These are phyloP conservation scores for Pleodorina starrii DNA, from an alignment of 139 green algal genomes.

Conservation along the genomic window DNA sequence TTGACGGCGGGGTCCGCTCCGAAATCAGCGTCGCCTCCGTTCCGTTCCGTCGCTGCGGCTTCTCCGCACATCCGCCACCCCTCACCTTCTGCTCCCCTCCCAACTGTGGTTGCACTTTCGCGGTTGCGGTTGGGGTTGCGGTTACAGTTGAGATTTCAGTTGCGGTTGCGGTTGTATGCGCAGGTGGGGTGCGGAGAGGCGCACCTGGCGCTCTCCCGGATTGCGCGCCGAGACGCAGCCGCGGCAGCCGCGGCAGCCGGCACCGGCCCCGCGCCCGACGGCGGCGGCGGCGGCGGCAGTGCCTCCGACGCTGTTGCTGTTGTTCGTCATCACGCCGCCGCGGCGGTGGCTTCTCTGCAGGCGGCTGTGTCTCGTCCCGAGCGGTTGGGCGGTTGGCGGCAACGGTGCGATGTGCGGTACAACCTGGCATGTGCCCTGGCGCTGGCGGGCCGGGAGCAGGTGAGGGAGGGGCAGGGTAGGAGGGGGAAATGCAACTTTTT, in stretches of 20 bases:
- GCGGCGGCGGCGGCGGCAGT: background rate
- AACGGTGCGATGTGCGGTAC: constrained; percentile 70
- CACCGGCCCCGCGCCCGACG: background rate
- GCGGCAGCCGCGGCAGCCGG: background rate
- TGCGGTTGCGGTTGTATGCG: too few relatives aligned
- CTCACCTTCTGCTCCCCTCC: too few relatives aligned
- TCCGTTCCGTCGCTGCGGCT: too few relatives aligned
- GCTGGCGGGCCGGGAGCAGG: constrained; percentile 39
- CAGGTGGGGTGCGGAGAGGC: constrained; percentile 62
- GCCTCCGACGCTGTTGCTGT: background rate
- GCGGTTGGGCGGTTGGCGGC: constrained; percentile 57
- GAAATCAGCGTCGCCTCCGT: too few relatives aligned
- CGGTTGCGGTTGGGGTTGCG: too few relatives aligned
- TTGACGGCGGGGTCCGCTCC: too few relatives aligned
- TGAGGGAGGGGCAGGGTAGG: background rate
- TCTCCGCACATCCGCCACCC: too few relatives aligned
- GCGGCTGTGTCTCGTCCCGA: constrained; percentile 58
- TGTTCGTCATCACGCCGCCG: constrained; percentile 3
- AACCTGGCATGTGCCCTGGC: constrained; percentile 71
- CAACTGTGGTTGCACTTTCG: too few relatives aligned
- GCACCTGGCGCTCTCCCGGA: constrained; percentile 47
- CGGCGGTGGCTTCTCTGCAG: constrained; percentile 54
- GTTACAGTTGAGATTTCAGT: too few relatives aligned
- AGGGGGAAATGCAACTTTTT: too few relatives aligned
- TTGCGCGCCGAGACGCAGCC: background rate